Evolutionary conservation across 2,329 filamentous ascomycete genomes (phyloP).

Genomic region (Chaetomiaceae sp.): DNA sequence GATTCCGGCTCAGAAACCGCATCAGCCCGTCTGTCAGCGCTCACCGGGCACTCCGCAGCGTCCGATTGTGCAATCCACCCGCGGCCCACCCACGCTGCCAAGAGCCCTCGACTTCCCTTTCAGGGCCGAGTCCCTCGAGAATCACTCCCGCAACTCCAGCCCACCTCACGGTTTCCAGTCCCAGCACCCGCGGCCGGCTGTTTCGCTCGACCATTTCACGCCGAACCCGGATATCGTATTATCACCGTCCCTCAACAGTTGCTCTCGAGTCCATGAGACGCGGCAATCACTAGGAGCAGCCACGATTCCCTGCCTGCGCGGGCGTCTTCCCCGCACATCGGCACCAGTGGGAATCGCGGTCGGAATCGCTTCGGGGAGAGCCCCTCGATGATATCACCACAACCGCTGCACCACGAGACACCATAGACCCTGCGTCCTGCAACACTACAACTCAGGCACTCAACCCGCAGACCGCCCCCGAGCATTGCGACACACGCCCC

Average conservation of each 20-base stretch:
- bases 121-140: slow-evolving; percentile 4
- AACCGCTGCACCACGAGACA: not conserved
- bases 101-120: slow-evolving; percentile 17
- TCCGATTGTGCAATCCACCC: slow-evolving; percentile 11
- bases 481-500: not conserved
- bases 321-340: slow-evolving; percentile 32
- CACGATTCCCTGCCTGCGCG: slow-evolving; percentile 43
- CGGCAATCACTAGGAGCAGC: slow-evolving; percentile 52
- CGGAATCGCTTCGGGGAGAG: slow-evolving; percentile 1
- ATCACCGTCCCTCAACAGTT: slow-evolving; percentile 1
- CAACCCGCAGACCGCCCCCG: slow-evolving; percentile 1
- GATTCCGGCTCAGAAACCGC: not conserved
- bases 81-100: slow-evolving; percentile 16
- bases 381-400: slow-evolving; percentile 14
- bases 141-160: not conserved
- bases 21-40: slow-evolving; percentile 14
- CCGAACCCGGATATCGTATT: not conserved
- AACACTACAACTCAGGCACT: slow-evolving; percentile 7
- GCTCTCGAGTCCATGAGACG: slow-evolving; percentile 50
- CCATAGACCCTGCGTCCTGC: slow-evolving; percentile 11
- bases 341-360: slow-evolving; percentile 23
- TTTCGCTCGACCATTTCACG: not conserved
- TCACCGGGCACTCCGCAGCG: slow-evolving; percentile 11
- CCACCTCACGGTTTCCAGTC: slow-evolving; percentile 1
- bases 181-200: not conserved